Conservation (phyloP, 2,329 filamentous ascomycete genomes). For the Cercospora sp. region DNA sequence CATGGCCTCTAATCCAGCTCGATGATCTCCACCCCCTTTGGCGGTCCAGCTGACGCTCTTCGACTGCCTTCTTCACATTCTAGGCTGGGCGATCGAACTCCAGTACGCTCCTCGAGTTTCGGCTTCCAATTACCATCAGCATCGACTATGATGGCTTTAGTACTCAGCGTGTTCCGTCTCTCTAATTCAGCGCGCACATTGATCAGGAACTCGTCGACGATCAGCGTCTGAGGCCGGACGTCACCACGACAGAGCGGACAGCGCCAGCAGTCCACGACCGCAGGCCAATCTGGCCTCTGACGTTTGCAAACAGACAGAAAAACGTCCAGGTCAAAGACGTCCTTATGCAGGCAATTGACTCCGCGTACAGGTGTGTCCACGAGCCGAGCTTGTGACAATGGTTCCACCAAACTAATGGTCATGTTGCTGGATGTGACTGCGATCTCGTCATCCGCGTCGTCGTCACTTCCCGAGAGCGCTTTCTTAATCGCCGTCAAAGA, state of each 20-base stretch:
- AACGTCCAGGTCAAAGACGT: slow-evolving; percentile 86
- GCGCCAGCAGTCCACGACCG: slow-evolving; percentile 70
- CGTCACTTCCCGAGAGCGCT: slow-evolving; percentile 39
- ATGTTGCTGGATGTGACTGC: slow-evolving; percentile 43
- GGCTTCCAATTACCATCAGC: slow-evolving; percentile 65
- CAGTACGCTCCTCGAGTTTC: slow-evolving; percentile 32
- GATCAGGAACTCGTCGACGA: slow-evolving; percentile 72
- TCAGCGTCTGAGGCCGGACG: slow-evolving; percentile 69
- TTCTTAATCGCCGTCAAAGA: slow-evolving; percentile 62
- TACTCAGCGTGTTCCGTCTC: slow-evolving; percentile 39
- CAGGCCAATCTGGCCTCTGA: slow-evolving; percentile 36
- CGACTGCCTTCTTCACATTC: slow-evolving; percentile 28
- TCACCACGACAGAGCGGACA: slow-evolving; percentile 82
- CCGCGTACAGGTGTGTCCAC: slow-evolving; percentile 73
- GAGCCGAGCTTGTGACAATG: slow-evolving; percentile 50
- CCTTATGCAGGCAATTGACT: slow-evolving; percentile 68
- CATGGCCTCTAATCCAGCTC: slow-evolving; percentile 28
- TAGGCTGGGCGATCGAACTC: slow-evolving; percentile 32
- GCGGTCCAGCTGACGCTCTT: slow-evolving; percentile 10
- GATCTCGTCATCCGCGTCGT: slow-evolving; percentile 59
- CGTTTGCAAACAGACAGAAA: slow-evolving; percentile 68
- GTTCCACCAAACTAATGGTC: slow-evolving; percentile 50
- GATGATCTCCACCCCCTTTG: slow-evolving; percentile 25
- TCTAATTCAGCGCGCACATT: slow-evolving; percentile 57
- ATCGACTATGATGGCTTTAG: slow-evolving; percentile 63